Evolutionary conservation across 352 stramenopile genomes (phyloP), one percentile per base, ranked within the genome.

Genomic region (Globisporangium nodosum): DNA sequence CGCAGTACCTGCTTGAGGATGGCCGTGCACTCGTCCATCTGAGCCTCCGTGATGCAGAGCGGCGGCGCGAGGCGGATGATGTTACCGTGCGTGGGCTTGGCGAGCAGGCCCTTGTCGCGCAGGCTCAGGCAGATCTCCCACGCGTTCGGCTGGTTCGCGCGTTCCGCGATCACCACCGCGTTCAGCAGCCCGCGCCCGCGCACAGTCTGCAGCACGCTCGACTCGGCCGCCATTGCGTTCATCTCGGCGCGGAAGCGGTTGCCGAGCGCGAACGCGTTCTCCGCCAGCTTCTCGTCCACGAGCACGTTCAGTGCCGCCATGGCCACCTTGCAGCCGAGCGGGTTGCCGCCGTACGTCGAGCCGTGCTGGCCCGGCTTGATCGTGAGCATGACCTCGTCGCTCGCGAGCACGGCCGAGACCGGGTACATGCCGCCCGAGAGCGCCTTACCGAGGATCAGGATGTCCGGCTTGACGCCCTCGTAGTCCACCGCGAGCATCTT

Each of bases 31-130:
- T 98, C 72, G 65, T 98, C 87, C 64, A 98, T 88, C 76, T 98
- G 79, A 39, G 74, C 69, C 65, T 98, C 87, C 21, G 79, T 97
- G 73, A 99, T 99, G 50, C 90, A 96, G 52, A 99, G 84, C 42
- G 96, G 96, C 21, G 97, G 97, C 35, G 97, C 96, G 51, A 99
- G 92, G 47, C 96, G 91, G 71, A 99, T 98, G 71, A 99, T 98
- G 78, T 99, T 98, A 63, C 93, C 96, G 70, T 99, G 97, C 47
- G 97, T 99, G 16, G 97, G 97, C 78, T 99, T 99, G 51, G 97
- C 97, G 31, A 99, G 78, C 37, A 99, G 70, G 1, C 97, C 97
- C 66, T 97, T 89, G 61, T 99, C 78, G 64, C 85, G 94, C 72
- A 99, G 85, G 52, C 88, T 85, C 51, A 99, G 67, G 70, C 97